Evolutionary conservation across 2,329 filamentous ascomycete species (phyloP).

Genomic region (Colletotrichum eremochloae): DNA sequence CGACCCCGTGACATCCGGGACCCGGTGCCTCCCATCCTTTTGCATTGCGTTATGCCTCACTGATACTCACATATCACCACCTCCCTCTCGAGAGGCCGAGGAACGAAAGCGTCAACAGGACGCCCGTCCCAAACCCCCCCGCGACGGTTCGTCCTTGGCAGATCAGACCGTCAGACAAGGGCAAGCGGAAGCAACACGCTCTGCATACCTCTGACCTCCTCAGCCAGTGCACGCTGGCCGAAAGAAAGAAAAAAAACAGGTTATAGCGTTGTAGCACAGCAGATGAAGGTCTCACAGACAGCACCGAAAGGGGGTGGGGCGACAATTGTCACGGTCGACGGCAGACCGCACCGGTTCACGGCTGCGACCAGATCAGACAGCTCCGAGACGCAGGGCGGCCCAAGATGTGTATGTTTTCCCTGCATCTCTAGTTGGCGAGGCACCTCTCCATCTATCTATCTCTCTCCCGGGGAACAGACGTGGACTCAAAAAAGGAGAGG

Average conservation of each 20-base stretch:
- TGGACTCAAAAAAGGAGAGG: neutral
- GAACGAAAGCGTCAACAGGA: neutral
- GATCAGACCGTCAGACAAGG: neutral
- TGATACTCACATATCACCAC: neutral
- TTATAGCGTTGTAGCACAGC: conserved; percentile 6
- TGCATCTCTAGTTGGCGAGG: neutral
- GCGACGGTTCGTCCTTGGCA: conserved; percentile 14
- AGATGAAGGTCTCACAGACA: conserved; percentile 10
- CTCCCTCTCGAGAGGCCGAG: neutral
- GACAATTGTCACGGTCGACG: neutral
- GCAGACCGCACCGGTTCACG: neutral
- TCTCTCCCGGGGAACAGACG: neutral
- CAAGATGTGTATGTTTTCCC: neutral
- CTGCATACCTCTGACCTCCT: neutral
- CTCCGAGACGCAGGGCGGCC: neutral
- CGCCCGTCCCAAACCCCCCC: neutral
- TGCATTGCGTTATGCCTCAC: neutral
- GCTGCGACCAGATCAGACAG: conserved; percentile 21
- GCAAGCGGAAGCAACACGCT: conserved; percentile 10
- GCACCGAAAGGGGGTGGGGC: neutral
- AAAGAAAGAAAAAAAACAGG: neutral
- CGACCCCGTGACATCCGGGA: conserved; percentile 8
- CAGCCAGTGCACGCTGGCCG: neutral
- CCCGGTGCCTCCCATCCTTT: neutral
- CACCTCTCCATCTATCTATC: neutral